A percentile compares a stretch with the other conserved stretches of the same genome.
phyloP scores from a whole-genome alignment of 2,329 filamentous ascomycete species.

The Ophiostoma angusticollis region DNA sequence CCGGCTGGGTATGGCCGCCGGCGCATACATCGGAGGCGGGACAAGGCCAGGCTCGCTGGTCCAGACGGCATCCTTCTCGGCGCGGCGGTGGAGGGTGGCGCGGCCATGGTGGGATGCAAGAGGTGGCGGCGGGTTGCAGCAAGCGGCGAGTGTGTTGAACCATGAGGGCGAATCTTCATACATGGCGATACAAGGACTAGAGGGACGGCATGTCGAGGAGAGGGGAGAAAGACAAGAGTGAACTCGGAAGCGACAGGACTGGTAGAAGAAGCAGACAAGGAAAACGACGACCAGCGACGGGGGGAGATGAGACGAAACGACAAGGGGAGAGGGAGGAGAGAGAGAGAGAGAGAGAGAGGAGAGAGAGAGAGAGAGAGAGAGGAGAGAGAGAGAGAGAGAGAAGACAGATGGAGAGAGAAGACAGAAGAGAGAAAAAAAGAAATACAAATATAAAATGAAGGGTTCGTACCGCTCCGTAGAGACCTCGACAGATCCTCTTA shows the following conservation, averaged over 20 bases:
- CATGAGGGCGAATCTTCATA: slow-evolving; percentile 32
- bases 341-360: not conserved
- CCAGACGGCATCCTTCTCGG: slow-evolving; percentile 20
- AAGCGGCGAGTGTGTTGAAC: slow-evolving; percentile 32
- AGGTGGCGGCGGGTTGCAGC: slow-evolving; percentile 26
- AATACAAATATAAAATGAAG: no score
- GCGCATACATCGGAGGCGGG: slow-evolving; percentile 18
- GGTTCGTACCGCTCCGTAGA: no score
- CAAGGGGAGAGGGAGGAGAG: not conserved
- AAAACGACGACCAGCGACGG: slow-evolving; percentile 3
- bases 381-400: not conserved
- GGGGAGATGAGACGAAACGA: not conserved
- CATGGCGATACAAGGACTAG: slow-evolving; percentile 17
- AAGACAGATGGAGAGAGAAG: not conserved
- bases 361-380: not conserved
- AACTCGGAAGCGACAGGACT: slow-evolving; percentile 2
- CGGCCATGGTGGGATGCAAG: not conserved
- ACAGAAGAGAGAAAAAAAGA: not conserved
- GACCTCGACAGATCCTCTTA: no score
- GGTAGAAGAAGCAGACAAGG: not conserved
- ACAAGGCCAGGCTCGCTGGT: slow-evolving; percentile 21
- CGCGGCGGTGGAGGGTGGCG: slow-evolving; percentile 1
- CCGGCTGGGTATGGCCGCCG: not conserved
- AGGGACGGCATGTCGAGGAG: not conserved
- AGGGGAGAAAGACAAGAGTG: not conserved